Evolutionary conservation across 2,329 filamentous ascomycete species (phyloP).

Genomic region (Aspergillus hiratsukae): DNA sequence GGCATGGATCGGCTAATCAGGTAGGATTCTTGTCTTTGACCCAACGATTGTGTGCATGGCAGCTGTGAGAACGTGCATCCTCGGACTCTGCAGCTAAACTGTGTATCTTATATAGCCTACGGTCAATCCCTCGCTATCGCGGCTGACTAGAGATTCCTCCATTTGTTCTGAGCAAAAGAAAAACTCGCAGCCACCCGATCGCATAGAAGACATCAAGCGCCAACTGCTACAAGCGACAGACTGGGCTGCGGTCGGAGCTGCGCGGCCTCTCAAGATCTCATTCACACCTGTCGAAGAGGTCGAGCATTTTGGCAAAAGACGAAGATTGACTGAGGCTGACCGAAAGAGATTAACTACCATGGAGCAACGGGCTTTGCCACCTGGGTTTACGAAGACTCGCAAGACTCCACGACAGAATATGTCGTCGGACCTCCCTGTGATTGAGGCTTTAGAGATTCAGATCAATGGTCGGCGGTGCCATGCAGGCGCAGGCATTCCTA

Average conservation of each 20-base stretch:
- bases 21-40: neutral
- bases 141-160: neutral
- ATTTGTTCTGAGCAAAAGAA: neutral
- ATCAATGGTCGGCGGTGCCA: slow-evolving; percentile 18
- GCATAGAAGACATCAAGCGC: slow-evolving; percentile 26
- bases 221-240: slow-evolving; percentile 32
- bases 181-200: slow-evolving; percentile 1
- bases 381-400: slow-evolving; percentile 2
- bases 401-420: slow-evolving; percentile 1
- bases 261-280: slow-evolving; percentile 31
- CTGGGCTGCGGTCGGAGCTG: slow-evolving; percentile 34
- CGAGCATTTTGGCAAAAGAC: slow-evolving; percentile 32
- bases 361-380: neutral
- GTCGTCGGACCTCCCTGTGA: slow-evolving; percentile 1
- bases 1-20: neutral
- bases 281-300: slow-evolving; percentile 27
- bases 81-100: too few species aligned
- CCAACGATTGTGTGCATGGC: too few species aligned
- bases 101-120: neutral
- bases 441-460: slow-evolving; percentile 18
- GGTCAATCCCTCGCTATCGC: neutral
- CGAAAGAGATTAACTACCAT: slow-evolving; percentile 18
- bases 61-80: too few species aligned
- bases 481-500: neutral
- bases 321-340: slow-evolving; percentile 30